Conservation (phyloP, 2,329 filamentous ascomycete genomes). For the Shiraia sp. region DNA sequence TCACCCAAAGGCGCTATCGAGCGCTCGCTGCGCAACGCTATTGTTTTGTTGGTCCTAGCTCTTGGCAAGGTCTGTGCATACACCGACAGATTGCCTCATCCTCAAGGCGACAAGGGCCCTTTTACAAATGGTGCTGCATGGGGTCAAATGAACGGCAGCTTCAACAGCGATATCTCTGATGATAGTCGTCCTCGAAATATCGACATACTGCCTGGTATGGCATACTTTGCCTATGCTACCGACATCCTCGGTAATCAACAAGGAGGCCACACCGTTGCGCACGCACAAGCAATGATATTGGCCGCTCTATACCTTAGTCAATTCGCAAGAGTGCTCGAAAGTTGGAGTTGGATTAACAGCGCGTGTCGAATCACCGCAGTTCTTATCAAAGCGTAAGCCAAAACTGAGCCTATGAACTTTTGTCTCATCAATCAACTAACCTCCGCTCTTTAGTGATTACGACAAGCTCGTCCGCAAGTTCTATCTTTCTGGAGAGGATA, state of each 20-base stretch:
- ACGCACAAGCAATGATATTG: conserved; percentile 83
- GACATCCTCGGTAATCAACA: conserved; percentile 83
- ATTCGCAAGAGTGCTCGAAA: conserved; percentile 82
- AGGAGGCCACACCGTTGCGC: conserved; percentile 77
- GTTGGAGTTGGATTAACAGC: conserved; percentile 70
- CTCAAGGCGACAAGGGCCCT: conserved; percentile 55
- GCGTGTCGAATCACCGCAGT: conserved; percentile 67
- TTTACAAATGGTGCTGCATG: conserved; percentile 19
- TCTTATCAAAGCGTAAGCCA: conserved; percentile 69
- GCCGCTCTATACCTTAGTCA: conserved; percentile 90
- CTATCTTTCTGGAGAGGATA: conserved; percentile 14
- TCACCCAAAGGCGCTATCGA: conserved; percentile 29
- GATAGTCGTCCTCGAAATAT: conserved; percentile 62
- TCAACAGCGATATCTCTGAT: conserved; percentile 28
- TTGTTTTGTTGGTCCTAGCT: conserved; percentile 81
- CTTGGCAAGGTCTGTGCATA: conserved; percentile 79
- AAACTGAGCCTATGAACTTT: background rate
- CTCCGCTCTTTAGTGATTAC: conserved; percentile 39
- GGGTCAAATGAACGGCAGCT: conserved; percentile 43
- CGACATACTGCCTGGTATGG: conserved; percentile 84
- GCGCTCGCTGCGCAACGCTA: conserved; percentile 62
- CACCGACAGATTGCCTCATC: conserved; percentile 55
- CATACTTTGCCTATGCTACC: conserved; percentile 84
- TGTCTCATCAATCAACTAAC: conserved; percentile 1
- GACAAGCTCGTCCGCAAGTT: conserved; percentile 29